Evolutionary conservation across 2,329 filamentous ascomycete species (phyloP), one percentile per base, ranked within the genome.

Genomic region (Chrysoporthe puriensis): DNA sequence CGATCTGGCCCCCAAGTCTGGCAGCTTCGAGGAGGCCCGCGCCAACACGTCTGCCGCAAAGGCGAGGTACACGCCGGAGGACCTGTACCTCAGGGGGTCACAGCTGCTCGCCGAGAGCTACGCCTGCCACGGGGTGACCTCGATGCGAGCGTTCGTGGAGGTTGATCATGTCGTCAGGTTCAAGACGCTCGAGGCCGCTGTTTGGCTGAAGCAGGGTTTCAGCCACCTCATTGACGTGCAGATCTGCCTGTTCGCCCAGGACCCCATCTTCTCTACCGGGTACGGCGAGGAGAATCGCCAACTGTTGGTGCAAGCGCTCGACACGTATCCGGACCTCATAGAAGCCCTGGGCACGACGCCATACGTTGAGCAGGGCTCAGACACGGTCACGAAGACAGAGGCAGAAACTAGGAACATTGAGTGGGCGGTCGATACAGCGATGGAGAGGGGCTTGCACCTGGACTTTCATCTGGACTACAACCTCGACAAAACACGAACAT

Each of bases 391-490:
- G 63, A 74, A 75, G 61, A n/a, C 40, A 5, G 18, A 50, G 26
- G 65, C 65, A 14, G 43, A 64, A 48, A 32, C 8, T 8, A 11
- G 7, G 32, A 93, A 92, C 72, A 85, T 91, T 21, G 79, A 84
- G 21, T 92, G 88, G 86, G 86, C 90, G 18, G 79, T 90, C 50
- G 78, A 81, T 1, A 79, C 82, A 34, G 88, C 88, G 1, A 74
- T 88, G 48, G 70, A 78, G 32, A 74, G 82, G 50, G 73, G 76
- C 1, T 81, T 88, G 62, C 86, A 91, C 74, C 77, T 93, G 5
- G 90, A 93, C 73, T 87, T 92, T 58, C 91, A 93, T 74, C 81
- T 93, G 6, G 91, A 93, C 75, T 92, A 93, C 75, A 88, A 88
- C 66, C 79, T 92, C 2, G 83, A 89, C 63, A 68, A 65, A 1